Evolutionary conservation across 495 filamentous ascomycete species (phyloP).

Genomic region (Penicillium desertorum): DNA sequence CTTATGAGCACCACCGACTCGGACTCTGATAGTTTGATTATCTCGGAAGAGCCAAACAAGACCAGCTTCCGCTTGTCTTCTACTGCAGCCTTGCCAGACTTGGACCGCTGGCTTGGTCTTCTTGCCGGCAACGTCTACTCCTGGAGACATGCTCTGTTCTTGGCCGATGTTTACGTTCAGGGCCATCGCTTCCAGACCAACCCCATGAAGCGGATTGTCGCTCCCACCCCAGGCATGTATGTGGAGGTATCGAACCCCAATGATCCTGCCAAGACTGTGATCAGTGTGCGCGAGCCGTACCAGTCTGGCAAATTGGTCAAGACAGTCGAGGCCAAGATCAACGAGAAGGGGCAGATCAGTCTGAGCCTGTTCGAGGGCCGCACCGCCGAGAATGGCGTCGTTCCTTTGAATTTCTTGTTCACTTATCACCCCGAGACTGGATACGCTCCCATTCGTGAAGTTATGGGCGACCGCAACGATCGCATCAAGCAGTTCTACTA

Average conservation of each 20-base stretch:
- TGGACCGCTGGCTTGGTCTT: slow-evolving; percentile 80
- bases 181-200: slow-evolving; percentile 96
- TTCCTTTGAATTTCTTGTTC: slow-evolving; percentile 79
- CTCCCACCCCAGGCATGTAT: slow-evolving; percentile 78
- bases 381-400: slow-evolving; percentile 74
- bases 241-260: slow-evolving; percentile 83
- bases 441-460: slow-evolving; percentile 91
- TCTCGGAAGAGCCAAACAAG: slow-evolving; percentile 71
- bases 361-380: slow-evolving; percentile 87
- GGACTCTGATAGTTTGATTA: slow-evolving; percentile 78
- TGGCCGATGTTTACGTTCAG: slow-evolving; percentile 91
- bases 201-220: slow-evolving; percentile 86
- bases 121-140: slow-evolving; percentile 82
- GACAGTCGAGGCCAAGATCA: slow-evolving; percentile 80
- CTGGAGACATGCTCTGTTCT: slow-evolving; percentile 97
- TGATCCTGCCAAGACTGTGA: slow-evolving; percentile 73
- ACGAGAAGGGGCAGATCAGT: slow-evolving; percentile 72
- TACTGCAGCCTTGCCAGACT: slow-evolving; percentile 66
- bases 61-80: slow-evolving; percentile 76
- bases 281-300: slow-evolving; percentile 71
- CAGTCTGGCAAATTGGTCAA: slow-evolving; percentile 68
- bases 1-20: slow-evolving; percentile 57
- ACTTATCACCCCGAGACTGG: slow-evolving; percentile 91
- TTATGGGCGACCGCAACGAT: slow-evolving; percentile 92
- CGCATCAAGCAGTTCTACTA: slow-evolving; percentile 99